A percentile compares a stretch with the other conserved stretches of the same genome.
These are phyloP conservation scores for Pleurotus ostreatus DNA, from an alignment of 768 basidiomycete species.

Conservation along the genomic window DNA sequence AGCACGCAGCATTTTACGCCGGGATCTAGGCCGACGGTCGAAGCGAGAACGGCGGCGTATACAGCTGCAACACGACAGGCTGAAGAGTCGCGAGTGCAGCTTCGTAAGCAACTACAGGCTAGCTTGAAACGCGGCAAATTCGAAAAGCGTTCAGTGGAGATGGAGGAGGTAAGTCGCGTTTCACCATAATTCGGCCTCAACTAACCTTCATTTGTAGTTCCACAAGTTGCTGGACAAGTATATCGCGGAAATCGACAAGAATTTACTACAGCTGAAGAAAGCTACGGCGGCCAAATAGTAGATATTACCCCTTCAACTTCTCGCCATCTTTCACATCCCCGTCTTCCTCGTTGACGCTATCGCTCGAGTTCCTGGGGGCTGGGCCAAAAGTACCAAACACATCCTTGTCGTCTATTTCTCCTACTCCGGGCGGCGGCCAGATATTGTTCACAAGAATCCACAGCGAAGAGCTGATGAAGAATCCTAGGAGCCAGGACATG, in stretches of 20 bases:
- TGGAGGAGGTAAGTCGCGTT: slow-evolving; percentile 56
- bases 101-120: slow-evolving; percentile 66
- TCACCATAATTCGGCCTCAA: not conserved
- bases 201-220: slow-evolving; percentile 42
- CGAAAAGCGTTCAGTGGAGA: slow-evolving; percentile 62
- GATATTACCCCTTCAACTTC: too few species aligned
- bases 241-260: slow-evolving; percentile 62
- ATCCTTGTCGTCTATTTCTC: slow-evolving; percentile 19
- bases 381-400: slow-evolving; percentile 18
- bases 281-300: slow-evolving; percentile 34
- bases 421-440: slow-evolving; percentile 21
- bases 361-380: not conserved
- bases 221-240: slow-evolving; percentile 66
- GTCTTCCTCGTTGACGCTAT: not conserved
- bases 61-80: slow-evolving; percentile 56
- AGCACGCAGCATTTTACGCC: not conserved
- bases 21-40: slow-evolving; percentile 64
- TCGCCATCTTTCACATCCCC: not conserved
- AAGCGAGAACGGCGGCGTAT: slow-evolving; percentile 56
- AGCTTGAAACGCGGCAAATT: slow-evolving; percentile 69
- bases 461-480: slow-evolving; percentile 17
- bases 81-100: slow-evolving; percentile 71
- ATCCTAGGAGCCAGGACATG: slow-evolving; percentile 21
- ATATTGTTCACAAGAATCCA: slow-evolving; percentile 19
- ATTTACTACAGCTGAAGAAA: slow-evolving; percentile 61